Percentiles rank a stretch among this genome's conserved stretches.
Evolutionary conservation across 169 alveolate species (phyloP).

Genomic region (Cyclospora cayetanensis): DNA sequence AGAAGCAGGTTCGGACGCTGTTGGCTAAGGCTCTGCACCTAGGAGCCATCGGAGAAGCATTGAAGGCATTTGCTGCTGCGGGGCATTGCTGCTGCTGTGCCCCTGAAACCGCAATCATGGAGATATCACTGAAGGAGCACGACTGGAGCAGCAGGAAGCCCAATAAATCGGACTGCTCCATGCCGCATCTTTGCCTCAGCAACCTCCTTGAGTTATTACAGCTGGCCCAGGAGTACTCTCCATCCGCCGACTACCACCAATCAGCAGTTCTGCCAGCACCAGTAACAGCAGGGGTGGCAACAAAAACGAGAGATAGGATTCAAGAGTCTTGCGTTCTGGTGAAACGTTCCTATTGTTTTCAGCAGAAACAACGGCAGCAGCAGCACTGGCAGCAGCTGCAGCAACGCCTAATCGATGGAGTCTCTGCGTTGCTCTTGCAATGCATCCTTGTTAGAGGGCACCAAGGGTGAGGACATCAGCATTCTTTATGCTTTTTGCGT

Average conservation of each 20-base stretch:
- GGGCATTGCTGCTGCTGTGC: constrained; percentile 22
- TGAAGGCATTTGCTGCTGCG: not conserved
- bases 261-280: not conserved
- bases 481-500: not conserved
- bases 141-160: constrained; percentile 39
- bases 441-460: constrained; percentile 6
- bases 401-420: not conserved
- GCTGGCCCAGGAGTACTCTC: not conserved
- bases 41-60: not conserved
- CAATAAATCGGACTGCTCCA: not conserved
- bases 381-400: constrained; percentile 52
- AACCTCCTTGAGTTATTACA: not conserved
- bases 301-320: constrained; percentile 26
- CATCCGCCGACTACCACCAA: not conserved
- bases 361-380: not conserved
- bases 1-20: not conserved
- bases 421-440: constrained; percentile 37
- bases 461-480: not conserved
- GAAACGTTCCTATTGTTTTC: too few relatives aligned
- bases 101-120: not conserved
- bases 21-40: not conserved
- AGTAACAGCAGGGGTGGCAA: not conserved
- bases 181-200: not conserved
- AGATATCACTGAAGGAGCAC: not conserved
- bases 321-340: too few relatives aligned